Base-by-base conservation (phyloP, 2,329 filamentous ascomycete genomes). In the Aspergillus hortae region DNA sequence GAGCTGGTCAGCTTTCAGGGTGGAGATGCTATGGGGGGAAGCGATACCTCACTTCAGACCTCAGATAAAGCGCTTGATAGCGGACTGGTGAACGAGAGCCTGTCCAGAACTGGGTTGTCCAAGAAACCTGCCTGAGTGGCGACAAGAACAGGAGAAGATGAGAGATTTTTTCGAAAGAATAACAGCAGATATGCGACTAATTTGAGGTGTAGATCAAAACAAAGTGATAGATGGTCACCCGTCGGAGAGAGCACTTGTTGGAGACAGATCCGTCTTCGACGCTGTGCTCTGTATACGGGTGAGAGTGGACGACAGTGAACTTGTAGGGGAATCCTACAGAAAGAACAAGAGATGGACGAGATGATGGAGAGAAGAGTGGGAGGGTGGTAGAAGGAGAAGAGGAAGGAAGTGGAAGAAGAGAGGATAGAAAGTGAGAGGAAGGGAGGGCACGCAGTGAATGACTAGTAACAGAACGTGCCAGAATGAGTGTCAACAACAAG, bases 331-430 rank as follows among this genome's bases (percentile, higher is more conserved):
- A 30, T 30, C 27, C 27, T 30, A 30, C 27, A 30, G 27, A 30
- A 11, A 11, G 6, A 30, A 30, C 23, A 53, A 47, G 15, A 33
- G n/a, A 42, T 44, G 17, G 36, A 14, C 12, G 41, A 30, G 36
- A 27, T 44, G 30, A 15, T 42, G 30, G 32, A 43, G n/a, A 49
- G 40, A 21, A 53, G 23, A 36, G 44, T 38, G 12, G 32, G 40
- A 19, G 30, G 27, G 30, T 46, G 43, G 12, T 12, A 15, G 21
- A 21, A 42, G 30, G 35, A 47, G n/a, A 17, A 44, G 42, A 25
- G 44, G 32, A 36, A 44, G 27, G 17, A 15, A 12, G 23, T 49
- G 42, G 44, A 32, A 36, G 44, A 51, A 48, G 32, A 17, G 30
- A 27, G n/a, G 21, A 41, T 15, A 30, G 33, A 41, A n/a, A 19